phyloP scores from a whole-genome alignment of 2,329 filamentous ascomycete genomes.

The Neonectria punicea region DNA sequence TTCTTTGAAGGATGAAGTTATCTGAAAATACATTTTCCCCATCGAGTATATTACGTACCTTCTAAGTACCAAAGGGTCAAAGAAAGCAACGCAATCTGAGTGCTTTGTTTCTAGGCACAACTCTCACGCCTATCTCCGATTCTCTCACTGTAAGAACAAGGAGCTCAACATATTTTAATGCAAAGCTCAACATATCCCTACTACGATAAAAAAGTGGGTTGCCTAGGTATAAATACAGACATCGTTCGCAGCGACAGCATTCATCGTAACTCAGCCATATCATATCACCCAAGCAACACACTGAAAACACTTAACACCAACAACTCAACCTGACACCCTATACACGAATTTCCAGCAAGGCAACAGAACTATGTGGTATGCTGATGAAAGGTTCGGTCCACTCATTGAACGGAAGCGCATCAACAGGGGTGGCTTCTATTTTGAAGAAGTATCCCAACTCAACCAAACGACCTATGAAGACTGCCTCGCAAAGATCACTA shows the following conservation, averaged over 20 bases:
- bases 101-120: not conserved
- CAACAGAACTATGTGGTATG: not conserved
- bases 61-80: not conserved
- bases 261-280: not conserved
- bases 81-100: not conserved
- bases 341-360: not conserved
- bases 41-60: not conserved
- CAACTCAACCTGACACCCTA: not conserved
- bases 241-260: not conserved
- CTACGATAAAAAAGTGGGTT: not conserved
- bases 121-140: not conserved
- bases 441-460: too few species aligned
- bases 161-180: not conserved
- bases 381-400: not conserved
- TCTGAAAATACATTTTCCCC: not conserved
- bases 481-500: not conserved
- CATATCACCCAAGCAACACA: not conserved
- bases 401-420: not conserved
- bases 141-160: not conserved
- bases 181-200: not conserved
- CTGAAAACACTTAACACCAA: not conserved
- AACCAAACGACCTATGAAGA: not conserved
- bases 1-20: too few species aligned
- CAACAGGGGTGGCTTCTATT: not conserved
- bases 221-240: not conserved